Base-by-base conservation (phyloP, 805 yeast genomes). In the Candida dendrica region DNA sequence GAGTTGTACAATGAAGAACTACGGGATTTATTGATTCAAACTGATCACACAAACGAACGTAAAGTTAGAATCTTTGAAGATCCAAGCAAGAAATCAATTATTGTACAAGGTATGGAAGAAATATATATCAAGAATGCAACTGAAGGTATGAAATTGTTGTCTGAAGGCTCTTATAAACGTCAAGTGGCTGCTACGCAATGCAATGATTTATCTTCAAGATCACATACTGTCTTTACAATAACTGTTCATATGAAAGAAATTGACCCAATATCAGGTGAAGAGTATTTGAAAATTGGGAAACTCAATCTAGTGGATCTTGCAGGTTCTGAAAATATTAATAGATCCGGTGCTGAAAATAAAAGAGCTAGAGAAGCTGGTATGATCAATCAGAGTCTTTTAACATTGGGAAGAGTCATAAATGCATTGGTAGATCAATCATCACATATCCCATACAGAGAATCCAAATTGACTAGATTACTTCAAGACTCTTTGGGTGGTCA, bases 341-440 rank as follows among this genome's bases (percentile, higher is more conserved):
- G 87, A 48, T 84, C 95, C 0, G 97, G 97, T 2, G 95, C 96
- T 0, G 75, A 77, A 20, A 80, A 82, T 55, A 80, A 77, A 53
- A 72, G 95, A 32, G 96, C 96, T 0, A 79, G 88, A 47, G 97
- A 89, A 60, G 96, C 96, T 2, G 96, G 96, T 0, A 73, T 84
- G 45, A 90, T 90, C 37, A 89, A 89, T 61, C 95, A 86, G 59
- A 82, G 93, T 53, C 68, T 89, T 41, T 64, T 90, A 29, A 81
- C 96, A 0, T 69, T 89, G 36, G 97, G 97, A 1, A 69, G 95
- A 42, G 96, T 90, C 2, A 90, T 89, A 22, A 87, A 83, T 59
- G 75, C 80, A 0, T 59, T 81, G 27, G 85, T 79, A 3, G 86
- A 79, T 49, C 71, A 71, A 33, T 66, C 78, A 1, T 64, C 75